Percentiles rank a stretch among this genome's conserved stretches.
phyloP scores from a whole-genome alignment of 371 early-diverging fungal genomes.

The Mucor plumbeus region DNA sequence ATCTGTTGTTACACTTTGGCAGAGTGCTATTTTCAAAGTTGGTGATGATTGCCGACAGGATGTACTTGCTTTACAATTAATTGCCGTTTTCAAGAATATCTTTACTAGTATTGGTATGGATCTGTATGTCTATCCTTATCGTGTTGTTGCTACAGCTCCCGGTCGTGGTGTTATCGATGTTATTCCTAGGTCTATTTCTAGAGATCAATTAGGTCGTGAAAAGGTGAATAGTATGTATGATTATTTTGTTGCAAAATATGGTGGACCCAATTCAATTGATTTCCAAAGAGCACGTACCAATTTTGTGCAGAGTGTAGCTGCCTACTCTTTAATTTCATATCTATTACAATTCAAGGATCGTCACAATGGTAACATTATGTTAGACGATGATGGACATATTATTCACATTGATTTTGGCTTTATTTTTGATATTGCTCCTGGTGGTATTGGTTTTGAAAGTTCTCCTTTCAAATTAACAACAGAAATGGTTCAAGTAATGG shows the following conservation, averaged over 20 bases:
- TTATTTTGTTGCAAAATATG: constrained; percentile 95
- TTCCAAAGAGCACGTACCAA: constrained; percentile 94
- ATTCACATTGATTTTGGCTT: constrained; percentile 99
- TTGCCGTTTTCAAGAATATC: constrained; percentile 97
- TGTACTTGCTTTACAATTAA: constrained; percentile 97
- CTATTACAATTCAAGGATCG: constrained; percentile 98
- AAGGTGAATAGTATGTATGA: constrained; percentile 97
- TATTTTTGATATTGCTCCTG: constrained; percentile 98
- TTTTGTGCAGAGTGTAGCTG: constrained; percentile 97
- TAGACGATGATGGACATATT: constrained; percentile 97
- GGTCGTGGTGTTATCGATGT: constrained; percentile 99
- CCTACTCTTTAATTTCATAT: constrained; percentile 97
- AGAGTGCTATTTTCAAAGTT: constrained; percentile 98
- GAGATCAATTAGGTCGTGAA: constrained; percentile 98
- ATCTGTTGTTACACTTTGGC: constrained; percentile 60
- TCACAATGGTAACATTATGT: constrained; percentile 99
- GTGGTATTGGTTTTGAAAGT: constrained; percentile 98
- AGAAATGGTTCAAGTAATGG: constrained; percentile 98
- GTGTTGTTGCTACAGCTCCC: constrained; percentile 97
- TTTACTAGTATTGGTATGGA: constrained; percentile 92
- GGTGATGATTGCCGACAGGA: constrained; percentile 99
- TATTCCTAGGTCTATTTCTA: constrained; percentile 97
- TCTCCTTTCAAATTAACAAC: constrained; percentile 98
- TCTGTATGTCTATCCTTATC: constrained; percentile 97
- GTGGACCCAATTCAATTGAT: constrained; percentile 87